Base-by-base conservation (phyloP, 192 early-diverging fungal species). In the Kappamyces sp. region DNA sequence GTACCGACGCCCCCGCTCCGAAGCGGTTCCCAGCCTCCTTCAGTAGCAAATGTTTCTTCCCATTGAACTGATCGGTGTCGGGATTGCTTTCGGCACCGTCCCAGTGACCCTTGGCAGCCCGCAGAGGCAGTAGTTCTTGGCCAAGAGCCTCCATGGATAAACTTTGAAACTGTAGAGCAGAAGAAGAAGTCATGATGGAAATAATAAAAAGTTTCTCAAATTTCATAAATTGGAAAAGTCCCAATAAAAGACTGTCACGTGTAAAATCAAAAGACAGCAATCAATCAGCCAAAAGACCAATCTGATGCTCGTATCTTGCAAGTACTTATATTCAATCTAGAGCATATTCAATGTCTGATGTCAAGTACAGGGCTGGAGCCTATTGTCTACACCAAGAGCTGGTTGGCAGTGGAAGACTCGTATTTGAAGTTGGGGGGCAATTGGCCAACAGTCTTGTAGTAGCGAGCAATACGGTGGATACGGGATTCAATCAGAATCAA, bases 341-440 rank as follows among this genome's bases (percentile, higher is more conserved):
- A 23, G 23, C 23, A 23, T 23, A 23, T 23, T 23, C 23, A 23
- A 23, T 23, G 23, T 23, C 23, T 23, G 23, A 23, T 23, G 23
- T 23, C 23, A 23, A 23, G 23, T 23, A 23, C 23, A 23, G 23
- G 23, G 23, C 23, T 23, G 23, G 70, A 63, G 83, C 70, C 49
- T 79, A 82, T 59, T 79, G 23, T 23, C 23, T 23, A 23, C 23
- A 23, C 23, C 23, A 23, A 23, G 23, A 23, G 23, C 0, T 23
- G 23, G 23, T 23, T 23, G 23, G 23, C 88, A 70, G 88, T 88
- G 75, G 82, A 67, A 52, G 88, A 77, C 73, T 85, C 82, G 83
- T 98, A 98, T 79, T 94, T 93, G 94, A 94, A 99, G 84, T 86
- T 93, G 64, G 94, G 89, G 63, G 94, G 85, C 65, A 99, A 80